Evolutionary conservation across 805 yeast genomes (phyloP).

Genomic region (Spathaspora passalidarum): DNA sequence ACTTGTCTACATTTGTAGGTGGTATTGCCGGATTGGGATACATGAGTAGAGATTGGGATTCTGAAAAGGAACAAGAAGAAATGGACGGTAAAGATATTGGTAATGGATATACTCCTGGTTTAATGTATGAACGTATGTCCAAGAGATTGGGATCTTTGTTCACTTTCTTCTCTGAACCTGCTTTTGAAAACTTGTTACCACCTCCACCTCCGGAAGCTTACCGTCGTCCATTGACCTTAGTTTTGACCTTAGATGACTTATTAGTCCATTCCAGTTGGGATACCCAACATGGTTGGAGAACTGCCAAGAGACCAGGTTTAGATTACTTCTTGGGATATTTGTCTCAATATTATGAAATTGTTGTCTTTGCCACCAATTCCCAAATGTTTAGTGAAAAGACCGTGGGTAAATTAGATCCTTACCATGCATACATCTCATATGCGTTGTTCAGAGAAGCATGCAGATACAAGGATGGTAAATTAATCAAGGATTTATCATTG

Average conservation of each 20-base stretch:
- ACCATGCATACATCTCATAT: constrained; percentile 83
- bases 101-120: constrained; percentile 65
- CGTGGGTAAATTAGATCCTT: constrained; percentile 88
- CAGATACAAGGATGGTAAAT: constrained; percentile 81
- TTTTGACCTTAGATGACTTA: constrained; percentile 83
- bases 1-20: constrained; percentile 55
- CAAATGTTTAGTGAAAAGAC: constrained; percentile 82
- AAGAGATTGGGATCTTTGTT: constrained; percentile 74
- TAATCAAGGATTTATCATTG: constrained; percentile 84
- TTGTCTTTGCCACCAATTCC: constrained; percentile 80
- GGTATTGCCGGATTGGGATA: constrained; percentile 56
- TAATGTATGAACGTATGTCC: constrained; percentile 65
- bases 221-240: constrained; percentile 88
- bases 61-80: constrained; percentile 56
- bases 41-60: constrained; percentile 83
- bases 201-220: constrained; percentile 90
- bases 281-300: constrained; percentile 92
- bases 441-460: constrained; percentile 90
- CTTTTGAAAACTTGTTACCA: constrained; percentile 87
- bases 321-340: constrained; percentile 94
- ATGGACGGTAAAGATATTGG: constrained; percentile 52
- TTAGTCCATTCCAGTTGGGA: constrained; percentile 92
- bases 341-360: constrained; percentile 94
- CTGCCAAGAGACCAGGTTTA: constrained; percentile 97
- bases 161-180: constrained; percentile 88